Conservation (phyloP, 2,329 filamentous ascomycete genomes). For the Aspergillus sp. region DNA sequence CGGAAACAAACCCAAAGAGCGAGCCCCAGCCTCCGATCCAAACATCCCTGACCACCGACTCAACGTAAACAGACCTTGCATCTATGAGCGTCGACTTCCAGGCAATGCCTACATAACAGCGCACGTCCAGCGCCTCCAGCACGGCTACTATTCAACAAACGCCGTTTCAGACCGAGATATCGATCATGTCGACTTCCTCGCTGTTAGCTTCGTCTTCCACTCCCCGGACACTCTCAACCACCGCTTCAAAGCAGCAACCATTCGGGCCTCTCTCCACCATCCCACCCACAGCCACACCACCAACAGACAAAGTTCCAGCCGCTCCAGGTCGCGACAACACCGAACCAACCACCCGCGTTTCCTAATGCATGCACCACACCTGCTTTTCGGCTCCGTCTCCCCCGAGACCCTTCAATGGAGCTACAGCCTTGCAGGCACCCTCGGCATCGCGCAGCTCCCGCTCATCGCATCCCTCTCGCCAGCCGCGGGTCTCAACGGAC, state of each 20-base stretch:
- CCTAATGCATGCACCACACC: conserved; percentile 52
- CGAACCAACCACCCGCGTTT: conserved; percentile 39
- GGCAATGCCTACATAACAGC: conserved; percentile 52
- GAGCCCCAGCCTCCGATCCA: conserved; percentile 24
- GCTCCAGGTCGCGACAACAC: background rate
- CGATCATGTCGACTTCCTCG: conserved; percentile 50
- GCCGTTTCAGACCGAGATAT: conserved; percentile 44
- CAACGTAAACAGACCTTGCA: conserved; percentile 42
- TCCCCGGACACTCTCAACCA: conserved; percentile 43
- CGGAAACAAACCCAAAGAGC: background rate
- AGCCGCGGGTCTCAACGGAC: conserved; percentile 40
- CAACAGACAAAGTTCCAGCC: background rate
- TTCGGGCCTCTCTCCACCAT: conserved; percentile 36
- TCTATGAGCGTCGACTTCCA: conserved; percentile 51
- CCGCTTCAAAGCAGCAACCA: conserved; percentile 50
- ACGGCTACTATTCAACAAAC: conserved; percentile 47
- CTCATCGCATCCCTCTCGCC: conserved; percentile 44
- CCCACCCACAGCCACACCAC: background rate
- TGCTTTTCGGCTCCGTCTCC: conserved; percentile 49
- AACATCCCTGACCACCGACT: conserved; percentile 40
- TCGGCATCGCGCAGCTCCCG: conserved; percentile 49
- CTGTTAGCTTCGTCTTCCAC: conserved; percentile 52
- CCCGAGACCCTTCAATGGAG: conserved; percentile 52
- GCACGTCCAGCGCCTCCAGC: conserved; percentile 52
- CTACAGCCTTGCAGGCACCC: conserved; percentile 47